Evolutionary conservation across 2,329 filamentous ascomycete genomes (phyloP).

Genomic region (Colletotrichum destructivum): DNA sequence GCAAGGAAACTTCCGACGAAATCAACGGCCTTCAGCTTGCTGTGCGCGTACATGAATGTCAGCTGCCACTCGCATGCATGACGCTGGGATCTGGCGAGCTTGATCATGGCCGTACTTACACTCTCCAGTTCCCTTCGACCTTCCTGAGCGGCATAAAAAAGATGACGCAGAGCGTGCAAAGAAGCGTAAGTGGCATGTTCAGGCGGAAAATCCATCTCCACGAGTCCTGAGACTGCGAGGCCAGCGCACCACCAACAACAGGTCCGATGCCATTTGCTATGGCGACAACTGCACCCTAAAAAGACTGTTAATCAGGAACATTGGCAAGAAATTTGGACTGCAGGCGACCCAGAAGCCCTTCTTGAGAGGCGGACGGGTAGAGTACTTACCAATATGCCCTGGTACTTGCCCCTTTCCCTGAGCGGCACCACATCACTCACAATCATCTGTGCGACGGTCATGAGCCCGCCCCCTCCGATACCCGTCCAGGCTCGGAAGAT

Average conservation of each 20-base stretch:
- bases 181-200: conserved; percentile 66
- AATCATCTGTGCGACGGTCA: conserved; percentile 62
- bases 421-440: conserved; percentile 66
- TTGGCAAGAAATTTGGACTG: background rate
- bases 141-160: conserved; percentile 72
- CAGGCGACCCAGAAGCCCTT: no score
- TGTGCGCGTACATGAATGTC: conserved; percentile 21
- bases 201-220: conserved; percentile 70
- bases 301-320: background rate
- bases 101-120: conserved; percentile 48
- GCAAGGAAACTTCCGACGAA: conserved; percentile 53
- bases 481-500: conserved; percentile 62
- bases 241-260: conserved; percentile 66
- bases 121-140: conserved; percentile 66
- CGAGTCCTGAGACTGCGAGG: conserved; percentile 60
- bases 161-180: conserved; percentile 63
- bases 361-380: background rate
- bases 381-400: conserved; percentile 56
- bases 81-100: background rate
- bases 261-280: conserved; percentile 69
- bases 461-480: conserved; percentile 57
- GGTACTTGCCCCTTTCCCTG: conserved; percentile 59
- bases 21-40: conserved; percentile 66
- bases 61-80: background rate
- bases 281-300: conserved; percentile 64